phyloP scores from a whole-genome alignment of 441 rosid species.

The Macaranga tanarius region DNA sequence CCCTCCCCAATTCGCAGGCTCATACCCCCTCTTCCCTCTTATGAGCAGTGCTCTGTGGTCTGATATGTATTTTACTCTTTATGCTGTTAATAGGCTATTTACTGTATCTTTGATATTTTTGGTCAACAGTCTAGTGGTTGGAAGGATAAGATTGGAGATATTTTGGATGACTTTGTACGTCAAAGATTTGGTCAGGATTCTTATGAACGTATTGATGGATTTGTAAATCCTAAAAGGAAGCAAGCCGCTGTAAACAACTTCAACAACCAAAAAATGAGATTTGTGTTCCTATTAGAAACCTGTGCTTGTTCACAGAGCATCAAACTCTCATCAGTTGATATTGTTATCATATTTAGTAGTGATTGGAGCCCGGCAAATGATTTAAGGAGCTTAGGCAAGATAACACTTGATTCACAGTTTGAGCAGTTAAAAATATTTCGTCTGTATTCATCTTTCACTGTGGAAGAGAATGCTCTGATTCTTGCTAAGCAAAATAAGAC shows the following conservation, averaged over 20 bases:
- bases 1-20: background rate
- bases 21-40: background rate
- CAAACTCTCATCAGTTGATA: conserved; percentile 71
- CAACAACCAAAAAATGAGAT: conserved; percentile 68
- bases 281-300: conserved; percentile 79
- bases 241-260: conserved; percentile 58
- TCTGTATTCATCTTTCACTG: conserved; percentile 63
- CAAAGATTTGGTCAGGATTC: conserved; percentile 77
- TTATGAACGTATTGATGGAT: conserved; percentile 73
- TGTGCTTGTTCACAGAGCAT: conserved; percentile 76
- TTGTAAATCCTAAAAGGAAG: conserved; percentile 47
- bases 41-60: background rate
- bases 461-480: conserved; percentile 77
- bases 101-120: conserved; percentile 4
- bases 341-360: conserved; percentile 73
- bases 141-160: conserved; percentile 62
- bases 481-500: conserved; percentile 60
- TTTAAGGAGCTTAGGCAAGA: conserved; percentile 64
- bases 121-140: conserved; percentile 56
- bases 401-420: conserved; percentile 57
- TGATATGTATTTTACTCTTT: background rate
- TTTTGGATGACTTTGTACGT: conserved; percentile 80
- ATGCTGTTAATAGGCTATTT: conserved; percentile 3
- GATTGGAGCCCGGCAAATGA: conserved; percentile 81
- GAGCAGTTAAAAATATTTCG: conserved; percentile 73